Base-by-base conservation (phyloP, 2,329 filamentous ascomycete species). In the Lasiodiplodia sp. region DNA sequence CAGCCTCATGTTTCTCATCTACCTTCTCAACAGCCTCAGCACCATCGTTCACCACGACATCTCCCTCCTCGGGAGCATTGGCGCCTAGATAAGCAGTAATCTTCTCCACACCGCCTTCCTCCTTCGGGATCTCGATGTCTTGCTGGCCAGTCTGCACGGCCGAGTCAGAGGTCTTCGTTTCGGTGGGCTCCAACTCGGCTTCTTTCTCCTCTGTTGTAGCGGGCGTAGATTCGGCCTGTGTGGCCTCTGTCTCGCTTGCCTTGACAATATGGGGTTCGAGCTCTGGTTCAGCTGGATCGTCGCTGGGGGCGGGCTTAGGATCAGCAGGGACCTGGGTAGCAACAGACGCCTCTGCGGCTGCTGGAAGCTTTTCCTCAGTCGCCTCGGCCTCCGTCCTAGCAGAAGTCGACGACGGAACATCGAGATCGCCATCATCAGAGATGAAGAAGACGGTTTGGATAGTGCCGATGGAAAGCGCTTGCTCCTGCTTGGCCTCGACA, bases 361-460 rank as follows among this genome's bases (percentile, higher is more conserved):
- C n/a, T 10, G 67, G 16, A 18, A 25, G 40, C 51, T 66, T 18
- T 60, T 56, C 14, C 51, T 65, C 40, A 23, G 18, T 18, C 14
- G 23, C 18, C 25, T 64, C 66, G 10, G 40, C 7, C 57, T 47
- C 62, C 34, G 8, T 34, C 31, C 21, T 10, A n/a, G 51, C 66
- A 64, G 57, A 23, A 4, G 16, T 37, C 21, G 28, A 40, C 4
- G 23, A 25, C 16, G 79, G 77, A 5, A 78, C 77, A 60, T 77
- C 75, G 5, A 80, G 68, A 21, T 66, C 71, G 7, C 78, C 78
- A 66, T 77, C 75, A 49, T 77, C 75, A 37, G 74, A 75, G 57
- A 81, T 78, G 14, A 74, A 74, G 75, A 76, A 81, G 18, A 81
- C 72, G 4, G 76, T 77, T 12, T 64, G 60, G 12, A 52, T 52